Base-by-base conservation (phyloP, 2,329 filamentous ascomycete genomes). In the Trichoderma citrinoviride region DNA sequence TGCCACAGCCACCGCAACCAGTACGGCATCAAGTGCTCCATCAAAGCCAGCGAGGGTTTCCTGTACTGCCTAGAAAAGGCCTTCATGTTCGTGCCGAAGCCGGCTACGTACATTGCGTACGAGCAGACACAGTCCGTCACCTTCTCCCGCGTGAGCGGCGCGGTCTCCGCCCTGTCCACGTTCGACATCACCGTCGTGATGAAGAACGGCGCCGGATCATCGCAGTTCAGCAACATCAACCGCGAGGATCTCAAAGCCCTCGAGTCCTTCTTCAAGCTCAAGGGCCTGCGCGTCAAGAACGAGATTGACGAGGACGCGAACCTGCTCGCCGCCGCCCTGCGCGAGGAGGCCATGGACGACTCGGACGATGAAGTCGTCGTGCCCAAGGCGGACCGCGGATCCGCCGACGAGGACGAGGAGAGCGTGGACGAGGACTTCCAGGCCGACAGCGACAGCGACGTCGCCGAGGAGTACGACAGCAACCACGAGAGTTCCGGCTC, bases 191-290 rank as follows among this genome's bases (percentile, higher is more conserved):
- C 93, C 0, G 91, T 99, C 65, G 89, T 89, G 63, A 85, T 97
- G 81, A 98, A 97, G 83, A 87, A 83, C 70, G 91, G 91, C n/a
- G 84, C 87, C 60, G 90, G 91, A 65, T 93, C 96, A 73, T 92
- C 93, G 71, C 93, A 97, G 74, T 99, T 99, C 81, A 97, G 93
- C 80, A 99, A 99, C 82, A 99, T 99, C 77, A 99, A 97, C 77
- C 90, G 94, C 71, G 95, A 99, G 81, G 95, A 99, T 76, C 92
- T 98, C 78, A 91, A 95, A 79, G 91, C 92, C 7, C 86, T 99
- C n/a, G 95, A 99, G 77, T 89, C 90, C 70, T 99, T 99, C 81
- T 97, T 99, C 86, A 95, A 96, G 79, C 87, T 92, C 71, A 98
- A 98, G 83, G 91, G 90, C 67, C 85, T 99, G 73, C 91, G 94